Percentiles rank a stretch among this genome's conserved stretches.
Conservation (phyloP, 805 yeast species). For the Pichia cabralensis region DNA sequence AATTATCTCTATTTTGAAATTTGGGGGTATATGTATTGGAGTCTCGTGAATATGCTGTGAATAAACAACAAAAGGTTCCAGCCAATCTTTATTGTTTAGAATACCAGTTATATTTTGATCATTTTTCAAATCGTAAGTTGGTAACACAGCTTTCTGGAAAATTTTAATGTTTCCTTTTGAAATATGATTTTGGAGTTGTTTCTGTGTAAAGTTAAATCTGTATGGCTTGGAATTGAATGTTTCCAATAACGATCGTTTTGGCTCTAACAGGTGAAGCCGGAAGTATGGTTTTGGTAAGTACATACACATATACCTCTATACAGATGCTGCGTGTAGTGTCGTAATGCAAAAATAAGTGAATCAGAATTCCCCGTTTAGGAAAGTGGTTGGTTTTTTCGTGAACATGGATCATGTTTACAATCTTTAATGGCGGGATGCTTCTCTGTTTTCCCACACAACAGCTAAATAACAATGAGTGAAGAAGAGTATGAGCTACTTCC, state of each 20-base stretch:
- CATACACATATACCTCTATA: too few species aligned
- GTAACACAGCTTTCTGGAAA: too few species aligned
- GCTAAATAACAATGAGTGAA: slow-evolving; percentile 1
- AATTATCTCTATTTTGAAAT: neutral
- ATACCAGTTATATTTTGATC: slow-evolving; percentile 1
- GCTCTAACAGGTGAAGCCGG: too few species aligned
- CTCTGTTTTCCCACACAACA: neutral
- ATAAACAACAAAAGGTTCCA: slow-evolving; percentile 1
- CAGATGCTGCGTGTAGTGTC: too few species aligned
- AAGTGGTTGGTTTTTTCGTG: too few species aligned
- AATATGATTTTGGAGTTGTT: neutral
- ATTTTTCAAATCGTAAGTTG: neutral
- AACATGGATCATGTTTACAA: too few species aligned
- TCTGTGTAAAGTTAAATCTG: slow-evolving; percentile 6
- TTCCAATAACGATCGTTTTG: neutral
- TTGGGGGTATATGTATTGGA: slow-evolving; percentile 3
- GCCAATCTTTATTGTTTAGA: too few species aligned
- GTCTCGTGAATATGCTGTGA: slow-evolving; percentile 11
- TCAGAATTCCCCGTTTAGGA: too few species aligned
- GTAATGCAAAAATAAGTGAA: too few species aligned
- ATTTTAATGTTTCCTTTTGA: too few species aligned
- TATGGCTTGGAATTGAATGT: slow-evolving; percentile 9
- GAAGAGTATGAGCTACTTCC: slow-evolving; percentile 3
- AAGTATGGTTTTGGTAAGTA: too few species aligned
- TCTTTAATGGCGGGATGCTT: neutral